phyloP scores from a whole-genome alignment of 805 yeast genomes.

The Cephaloascus fragrans region DNA sequence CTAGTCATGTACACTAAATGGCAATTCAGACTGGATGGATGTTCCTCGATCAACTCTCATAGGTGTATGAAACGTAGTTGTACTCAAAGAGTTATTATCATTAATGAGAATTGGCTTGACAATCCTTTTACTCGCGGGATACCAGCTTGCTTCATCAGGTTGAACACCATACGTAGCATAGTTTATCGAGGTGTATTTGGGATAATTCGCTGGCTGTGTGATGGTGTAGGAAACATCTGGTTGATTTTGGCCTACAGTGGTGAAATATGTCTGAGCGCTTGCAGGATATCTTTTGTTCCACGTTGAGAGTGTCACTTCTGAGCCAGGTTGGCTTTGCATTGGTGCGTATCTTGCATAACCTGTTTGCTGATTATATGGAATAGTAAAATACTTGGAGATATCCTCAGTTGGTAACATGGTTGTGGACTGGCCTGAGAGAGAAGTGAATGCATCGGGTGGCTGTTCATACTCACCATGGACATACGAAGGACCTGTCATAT shows the following conservation, averaged over 20 bases:
- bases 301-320: constrained; percentile 52
- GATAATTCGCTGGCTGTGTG: constrained; percentile 80
- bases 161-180: constrained; percentile 70
- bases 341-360: constrained; percentile 81
- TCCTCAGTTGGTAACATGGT: background rate
- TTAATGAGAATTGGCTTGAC: constrained; percentile 5
- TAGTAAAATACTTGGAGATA: constrained; percentile 34
- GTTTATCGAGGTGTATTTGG: constrained; percentile 53
- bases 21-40: too few species aligned
- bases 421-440: background rate
- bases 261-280: constrained; percentile 53
- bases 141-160: constrained; percentile 31
- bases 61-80: background rate
- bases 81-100: background rate
- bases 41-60: background rate
- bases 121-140: constrained; percentile 50
- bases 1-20: too few species aligned
- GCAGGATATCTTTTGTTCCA: constrained; percentile 64
- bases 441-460: background rate
- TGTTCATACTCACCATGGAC: background rate
- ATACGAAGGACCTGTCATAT: constrained; percentile 55
- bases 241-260: constrained; percentile 26
- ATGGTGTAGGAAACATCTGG: constrained; percentile 50
- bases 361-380: constrained; percentile 72
- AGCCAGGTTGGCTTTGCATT: constrained; percentile 84